Base-by-base conservation (phyloP, 202 grass and related monocot species). In the Schoenoplectus triqueter region DNA sequence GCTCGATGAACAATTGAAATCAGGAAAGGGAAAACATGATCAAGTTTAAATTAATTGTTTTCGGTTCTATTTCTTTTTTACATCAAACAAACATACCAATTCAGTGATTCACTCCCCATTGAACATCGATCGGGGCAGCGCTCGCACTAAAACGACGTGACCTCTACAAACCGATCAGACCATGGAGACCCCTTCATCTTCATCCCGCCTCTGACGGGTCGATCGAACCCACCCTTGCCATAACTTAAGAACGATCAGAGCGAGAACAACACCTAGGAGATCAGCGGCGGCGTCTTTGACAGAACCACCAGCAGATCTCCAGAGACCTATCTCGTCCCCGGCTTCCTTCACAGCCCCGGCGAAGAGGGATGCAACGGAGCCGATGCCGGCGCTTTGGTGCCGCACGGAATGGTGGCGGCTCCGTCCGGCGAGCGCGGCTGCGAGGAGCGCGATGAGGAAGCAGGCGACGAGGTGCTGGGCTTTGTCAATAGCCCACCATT, bases 401-500 rank as follows among this genome's bases (percentile, higher is more conserved):
- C 88, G 92, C 79, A 93, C 11, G 54, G 70, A 84, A 0, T 80
- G 44, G 61, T 76, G 71, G 15, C 86, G 62, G 85, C 92, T 94
- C 69, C 88, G 86, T 0, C 65, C 46, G 3, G 86, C 85, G 10
- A 92, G 82, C 59, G 86, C 86, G 0, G 92, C 83, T 44, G 72
- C 85, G 77, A 86, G 17, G 65, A 97, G 69, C 0, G 86, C 14
- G 76, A 95, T 92, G 80, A 89, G 70, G 76, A 97, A 84, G 92
- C 92, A 97, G 3, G 88, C 90, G 60, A 97, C 45, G 47, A 81
- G 54, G 77, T 97, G 95, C 83, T 97, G 79, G 70, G 90, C 70
- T 67, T 93, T 93, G 85, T 97, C 95, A 11, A 83, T 21, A 18
- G 91, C 92, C 59, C 89, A 73, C 95, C 95, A 97, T 7, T 91